These are phyloP conservation scores for Halophytophthora polymorphica DNA, from an alignment of 352 stramenopile genomes.

Conservation along the genomic window DNA sequence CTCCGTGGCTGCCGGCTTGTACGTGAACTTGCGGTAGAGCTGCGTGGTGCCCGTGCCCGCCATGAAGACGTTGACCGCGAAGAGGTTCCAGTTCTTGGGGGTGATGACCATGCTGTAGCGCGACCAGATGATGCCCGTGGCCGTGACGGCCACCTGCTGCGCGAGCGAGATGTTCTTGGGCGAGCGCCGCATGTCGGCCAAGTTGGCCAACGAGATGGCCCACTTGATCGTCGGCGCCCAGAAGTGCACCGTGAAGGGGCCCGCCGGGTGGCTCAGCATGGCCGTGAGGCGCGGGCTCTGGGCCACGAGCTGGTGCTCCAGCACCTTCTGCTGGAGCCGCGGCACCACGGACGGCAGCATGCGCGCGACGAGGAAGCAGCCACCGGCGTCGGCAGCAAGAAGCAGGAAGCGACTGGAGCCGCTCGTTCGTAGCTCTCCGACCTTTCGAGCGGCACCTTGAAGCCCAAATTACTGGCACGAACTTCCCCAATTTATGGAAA, in stretches of 20 bases:
- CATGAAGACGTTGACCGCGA: conserved; percentile 86
- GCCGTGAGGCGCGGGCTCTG: conserved; percentile 56
- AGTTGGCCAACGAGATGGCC: conserved; percentile 82
- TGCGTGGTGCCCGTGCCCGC: conserved; percentile 72
- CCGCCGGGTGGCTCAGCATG: conserved; percentile 75
- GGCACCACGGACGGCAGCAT: conserved; percentile 72
- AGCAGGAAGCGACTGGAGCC: too few species aligned
- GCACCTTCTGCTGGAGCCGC: conserved; percentile 61
- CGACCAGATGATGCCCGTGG: conserved; percentile 81
- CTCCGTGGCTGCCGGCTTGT: conserved; percentile 17
- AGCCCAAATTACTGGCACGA: too few species aligned
- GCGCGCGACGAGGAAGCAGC: background rate
- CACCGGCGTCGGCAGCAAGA: too few species aligned
- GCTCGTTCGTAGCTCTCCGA: too few species aligned
- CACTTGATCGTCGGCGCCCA: conserved; percentile 89
- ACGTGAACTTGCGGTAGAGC: conserved; percentile 78
- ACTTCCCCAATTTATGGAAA: too few species aligned
- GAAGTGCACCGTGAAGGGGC: conserved; percentile 89
- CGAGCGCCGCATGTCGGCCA: conserved; percentile 80
- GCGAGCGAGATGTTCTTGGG: conserved; percentile 75
- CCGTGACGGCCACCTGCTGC: conserved; percentile 71
- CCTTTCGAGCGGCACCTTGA: too few species aligned
- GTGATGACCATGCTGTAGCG: conserved; percentile 84
- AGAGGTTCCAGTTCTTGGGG: conserved; percentile 88
- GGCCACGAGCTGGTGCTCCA: conserved; percentile 57